Base-by-base conservation (phyloP, 176 grass and related monocot genomes). In the Cenchrus fungigraminus region DNA sequence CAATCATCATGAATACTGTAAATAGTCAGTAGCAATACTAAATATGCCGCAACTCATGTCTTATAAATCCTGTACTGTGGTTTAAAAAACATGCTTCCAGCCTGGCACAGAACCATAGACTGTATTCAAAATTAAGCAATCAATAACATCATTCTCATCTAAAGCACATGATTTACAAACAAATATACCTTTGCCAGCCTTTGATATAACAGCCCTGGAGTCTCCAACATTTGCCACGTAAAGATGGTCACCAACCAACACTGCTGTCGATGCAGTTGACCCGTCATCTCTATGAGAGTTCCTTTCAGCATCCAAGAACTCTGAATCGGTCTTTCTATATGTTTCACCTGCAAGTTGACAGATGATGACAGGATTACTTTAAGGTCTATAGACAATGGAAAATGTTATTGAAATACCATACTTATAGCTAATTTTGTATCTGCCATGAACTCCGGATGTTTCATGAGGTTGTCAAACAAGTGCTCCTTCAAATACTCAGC, bases 191-290 rank as follows among this genome's bases (percentile, higher is more conserved):
- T 98, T 95, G 71, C 97, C 97, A 4, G 93, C 91, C 73, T 91
- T 95, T 74, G 97, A 98, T 87, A 98, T 91, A 53, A 98, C 83
- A 80, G 93, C 88, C 31, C 97, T 88, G 56, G 97, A 98, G 81
- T 98, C 97, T n/a, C 97, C 97, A 94, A 98, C 97, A 89, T 98
- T 98, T 68, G 91, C 97, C 58, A 98, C 91, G 4, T 89, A 98
- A 63, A 98, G 87, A 86, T 92, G 93, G 52, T 92, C 89, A 65
- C 92, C 93, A 85, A 98, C 86, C 87, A 98, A 81, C 71, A 98
- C 86, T 5, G 93, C 97, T 63, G 97, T 91, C 1, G 97, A 98
- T 73, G 93, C 97, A 64, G 97, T 98, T 20, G 97, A 98, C n/a
- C 97, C 97, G 68, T 98, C 97, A 83, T 98, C 97, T 91, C 97